Evolutionary conservation across 2,329 filamentous ascomycete genomes (phyloP), one percentile per base, ranked within the genome.

Genomic region (Phaeosphaeriaceae sp.): DNA sequence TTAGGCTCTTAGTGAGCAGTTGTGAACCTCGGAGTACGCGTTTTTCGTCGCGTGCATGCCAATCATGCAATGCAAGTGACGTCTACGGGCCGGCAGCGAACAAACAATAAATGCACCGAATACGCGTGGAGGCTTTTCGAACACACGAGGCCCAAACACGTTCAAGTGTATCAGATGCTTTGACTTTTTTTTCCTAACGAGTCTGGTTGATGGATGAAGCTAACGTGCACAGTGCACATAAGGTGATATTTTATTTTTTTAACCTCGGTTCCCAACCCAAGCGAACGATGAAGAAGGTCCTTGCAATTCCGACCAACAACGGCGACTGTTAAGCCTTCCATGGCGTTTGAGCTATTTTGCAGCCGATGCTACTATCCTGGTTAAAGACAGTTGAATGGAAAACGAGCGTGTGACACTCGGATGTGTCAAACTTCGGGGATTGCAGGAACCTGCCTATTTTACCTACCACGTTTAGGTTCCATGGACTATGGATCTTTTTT

Each of bases 321-420:
- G 42, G 36, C 48, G 18, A 34, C 32, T 38, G 40, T 48, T 48
- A 57, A 52, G 46, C 38, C 50, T 57, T 50, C 42, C 32, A 44
- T 58, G 54, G 61, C 53, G 54, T 61, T 61, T 56, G 46, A 50
- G 46, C 56, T 54, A 56, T 21, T 42, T 42, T 21, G 51, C 45
- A 60, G 42, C 42, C 59, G 54, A 65, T 23, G 37, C 42, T 38
- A 11, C 18, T 48, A 56, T 62, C 49, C 53, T 38, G 54, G 54
- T 29, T 32, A 29, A 15, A 11, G 18, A 32, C 20, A 39, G 18
- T n/a, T 34, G n/a, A n/a, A 18, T 34, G 32, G 16, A 34, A n/a
- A 17, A n/a, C 32, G 32, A 15, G 32, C 32, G 40, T 40, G 18
- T 23, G 28, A 39, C 9, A 15, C 17, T 34, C 23, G 16, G 6